Base-by-base conservation (phyloP, 768 basidiomycete species). In the Butyriboletus loyo region DNA sequence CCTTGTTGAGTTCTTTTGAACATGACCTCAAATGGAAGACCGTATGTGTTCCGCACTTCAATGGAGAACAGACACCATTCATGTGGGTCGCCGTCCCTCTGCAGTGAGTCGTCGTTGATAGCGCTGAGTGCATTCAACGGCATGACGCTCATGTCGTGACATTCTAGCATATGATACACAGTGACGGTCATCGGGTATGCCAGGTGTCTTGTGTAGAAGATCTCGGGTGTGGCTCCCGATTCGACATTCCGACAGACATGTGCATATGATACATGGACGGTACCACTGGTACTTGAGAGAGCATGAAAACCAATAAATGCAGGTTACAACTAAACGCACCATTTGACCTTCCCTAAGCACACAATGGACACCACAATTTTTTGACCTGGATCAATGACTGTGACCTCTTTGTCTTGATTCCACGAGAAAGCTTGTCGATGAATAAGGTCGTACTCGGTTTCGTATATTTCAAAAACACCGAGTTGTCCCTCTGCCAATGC, bases 161-260 rank as follows among this genome's bases (percentile, higher is more conserved):
- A 91, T 67, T 96, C 91, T 27, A 98, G 82, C 77, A 95, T 95
- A 59, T 91, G 90, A 66, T 98, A 97, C 13, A 98, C 97, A 4
- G 95, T 96, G 53, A 97, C 89, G 62, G 89, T 78, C 56, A 98
- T 79, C 5, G 95, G 93, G 64, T 92, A 92, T 28, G 86, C 82
- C 47, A 98, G 70, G 63, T 92, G 92, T 24, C 97, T 87, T 25
- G 91, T 85, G 65, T 94, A 82, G 68, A 98, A 96, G 37, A 83
- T 69, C 44, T 81, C 76, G 1, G 74, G 62, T 1, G 72, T 66
- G 21, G 69, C 57, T 21, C 66, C 60, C 27, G 67, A 52, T 28
- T 61, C 57, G 58, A 63, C 57, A 61, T 68, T 49, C 32, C 82
- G 82, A 49, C 82, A 76, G 32, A 86, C 73, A 64, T 81, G 76